phyloP scores from a whole-genome alignment of 2,329 filamentous ascomycete species.

The Cladorrhinum sp. region DNA sequence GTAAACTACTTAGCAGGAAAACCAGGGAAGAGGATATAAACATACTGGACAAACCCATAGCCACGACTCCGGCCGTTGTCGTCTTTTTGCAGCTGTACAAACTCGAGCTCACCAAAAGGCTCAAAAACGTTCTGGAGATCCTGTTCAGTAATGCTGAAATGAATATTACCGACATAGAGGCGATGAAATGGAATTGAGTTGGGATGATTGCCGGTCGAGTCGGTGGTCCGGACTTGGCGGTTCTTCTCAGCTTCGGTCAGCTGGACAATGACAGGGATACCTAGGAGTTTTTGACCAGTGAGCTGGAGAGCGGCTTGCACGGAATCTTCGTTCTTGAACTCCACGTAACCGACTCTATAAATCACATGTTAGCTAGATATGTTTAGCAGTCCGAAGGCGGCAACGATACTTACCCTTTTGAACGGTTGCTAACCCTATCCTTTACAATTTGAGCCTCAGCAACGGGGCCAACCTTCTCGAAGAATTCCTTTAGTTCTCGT shows the following conservation, averaged over 20 bases:
- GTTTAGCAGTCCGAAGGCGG: not conserved
- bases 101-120: slow-evolving; percentile 95
- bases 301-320: slow-evolving; percentile 92
- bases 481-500: slow-evolving; percentile 90
- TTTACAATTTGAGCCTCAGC: slow-evolving; percentile 99
- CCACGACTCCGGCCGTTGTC: slow-evolving; percentile 86
- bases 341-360: slow-evolving; percentile 91
- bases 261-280: slow-evolving; percentile 97
- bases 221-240: slow-evolving; percentile 83
- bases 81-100: slow-evolving; percentile 96
- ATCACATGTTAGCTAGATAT: slow-evolving; percentile 36
- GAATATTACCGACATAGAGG: slow-evolving; percentile 97
- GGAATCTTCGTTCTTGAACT: slow-evolving; percentile 95
- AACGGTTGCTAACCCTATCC: slow-evolving; percentile 92
- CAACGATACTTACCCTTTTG: slow-evolving; percentile 74
- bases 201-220: slow-evolving; percentile 64
- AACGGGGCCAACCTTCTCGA: slow-evolving; percentile 90
- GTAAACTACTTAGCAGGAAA: slow-evolving; percentile 17
- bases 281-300: slow-evolving; percentile 96
- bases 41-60: slow-evolving; percentile 98
- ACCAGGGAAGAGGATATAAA: slow-evolving; percentile 27
- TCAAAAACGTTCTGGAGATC: slow-evolving; percentile 96
- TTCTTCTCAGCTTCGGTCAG: slow-evolving; percentile 99
- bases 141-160: slow-evolving; percentile 97
- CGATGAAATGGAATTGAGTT: slow-evolving; percentile 94